phyloP scores from a whole-genome alignment of 106 monocot species.

The Platanthera zijinensis region DNA sequence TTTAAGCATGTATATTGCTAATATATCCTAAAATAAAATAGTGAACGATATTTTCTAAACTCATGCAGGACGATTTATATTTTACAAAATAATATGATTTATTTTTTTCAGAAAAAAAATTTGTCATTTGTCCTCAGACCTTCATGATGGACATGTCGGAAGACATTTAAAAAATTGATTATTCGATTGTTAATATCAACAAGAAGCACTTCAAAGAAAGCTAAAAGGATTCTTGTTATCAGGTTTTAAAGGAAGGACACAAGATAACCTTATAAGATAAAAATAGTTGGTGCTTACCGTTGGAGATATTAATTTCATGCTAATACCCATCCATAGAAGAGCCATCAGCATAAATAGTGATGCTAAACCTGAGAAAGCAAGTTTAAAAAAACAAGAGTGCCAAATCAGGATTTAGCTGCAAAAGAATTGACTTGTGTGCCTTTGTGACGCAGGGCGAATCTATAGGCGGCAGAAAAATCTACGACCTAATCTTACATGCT shows the following conservation, averaged over 20 bases:
- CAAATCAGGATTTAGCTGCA: not conserved
- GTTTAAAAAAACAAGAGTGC: not conserved
- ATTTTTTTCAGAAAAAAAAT: too few relatives aligned
- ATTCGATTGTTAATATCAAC: not conserved
- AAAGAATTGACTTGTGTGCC: not conserved
- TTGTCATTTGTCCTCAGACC: too few relatives aligned
- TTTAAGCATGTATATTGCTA: too few relatives aligned
- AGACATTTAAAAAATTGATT: too few relatives aligned
- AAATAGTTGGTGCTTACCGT: constrained; percentile 24
- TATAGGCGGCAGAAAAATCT: too few relatives aligned
- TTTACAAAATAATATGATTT: too few relatives aligned
- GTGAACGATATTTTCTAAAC: too few relatives aligned
- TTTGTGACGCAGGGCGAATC: too few relatives aligned
- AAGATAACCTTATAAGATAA: not conserved
- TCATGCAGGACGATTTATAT: too few relatives aligned
- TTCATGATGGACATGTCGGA: too few relatives aligned
- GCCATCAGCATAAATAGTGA: constrained; percentile 47
- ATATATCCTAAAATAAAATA: too few relatives aligned
- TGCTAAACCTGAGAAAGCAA: constrained; percentile 37
- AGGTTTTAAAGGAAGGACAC: not conserved
- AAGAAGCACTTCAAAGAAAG: not conserved
- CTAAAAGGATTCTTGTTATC: not conserved
- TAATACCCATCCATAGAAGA: constrained; percentile 41
- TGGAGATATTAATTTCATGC: constrained; percentile 50
- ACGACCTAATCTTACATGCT: too few relatives aligned